Evolutionary conservation across 345 rosid species (phyloP).

Genomic region (Xanthoceras sorbifolium): DNA sequence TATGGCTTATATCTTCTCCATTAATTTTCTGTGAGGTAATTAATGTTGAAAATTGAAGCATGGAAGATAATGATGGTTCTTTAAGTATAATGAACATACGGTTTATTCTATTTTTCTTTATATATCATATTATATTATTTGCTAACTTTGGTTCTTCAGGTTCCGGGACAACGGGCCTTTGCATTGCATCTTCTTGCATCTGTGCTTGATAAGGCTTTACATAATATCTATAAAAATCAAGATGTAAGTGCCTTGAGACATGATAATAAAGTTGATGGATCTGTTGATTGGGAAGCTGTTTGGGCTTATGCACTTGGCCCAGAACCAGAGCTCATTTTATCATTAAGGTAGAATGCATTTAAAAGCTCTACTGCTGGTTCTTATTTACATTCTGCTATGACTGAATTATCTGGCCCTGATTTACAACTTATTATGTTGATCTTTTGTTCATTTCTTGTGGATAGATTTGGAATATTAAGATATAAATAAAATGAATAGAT

Average conservation of each 20-base stretch:
- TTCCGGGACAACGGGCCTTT: constrained; percentile 83
- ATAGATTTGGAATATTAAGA: background rate
- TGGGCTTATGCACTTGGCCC: constrained; percentile 97
- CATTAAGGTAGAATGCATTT: constrained; percentile 60
- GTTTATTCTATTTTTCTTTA: background rate
- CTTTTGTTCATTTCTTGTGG: background rate
- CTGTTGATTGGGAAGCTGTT: constrained; percentile 85
- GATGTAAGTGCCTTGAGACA: constrained; percentile 35
- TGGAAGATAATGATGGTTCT: background rate
- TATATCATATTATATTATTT: background rate
- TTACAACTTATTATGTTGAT: constrained; percentile 4
- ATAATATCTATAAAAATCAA: constrained; percentile 47
- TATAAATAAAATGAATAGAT: background rate
- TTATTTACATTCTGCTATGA: constrained; percentile 5
- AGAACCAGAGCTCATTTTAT: constrained; percentile 85
- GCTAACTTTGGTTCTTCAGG: constrained; percentile 43
- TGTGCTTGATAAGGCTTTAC: constrained; percentile 70
- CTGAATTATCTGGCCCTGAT: constrained; percentile 1
- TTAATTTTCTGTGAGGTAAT: background rate
- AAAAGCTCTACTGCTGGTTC: constrained; percentile 9
- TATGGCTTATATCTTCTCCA: background rate
- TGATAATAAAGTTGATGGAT: constrained; percentile 30
- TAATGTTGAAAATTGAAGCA: constrained; percentile 1
- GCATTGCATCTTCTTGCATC: constrained; percentile 75
- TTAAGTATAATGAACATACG: background rate